These are phyloP conservation scores for Ophiostoma pallidulum DNA, from an alignment of 2,329 filamentous ascomycete species.

Conservation along the genomic window DNA sequence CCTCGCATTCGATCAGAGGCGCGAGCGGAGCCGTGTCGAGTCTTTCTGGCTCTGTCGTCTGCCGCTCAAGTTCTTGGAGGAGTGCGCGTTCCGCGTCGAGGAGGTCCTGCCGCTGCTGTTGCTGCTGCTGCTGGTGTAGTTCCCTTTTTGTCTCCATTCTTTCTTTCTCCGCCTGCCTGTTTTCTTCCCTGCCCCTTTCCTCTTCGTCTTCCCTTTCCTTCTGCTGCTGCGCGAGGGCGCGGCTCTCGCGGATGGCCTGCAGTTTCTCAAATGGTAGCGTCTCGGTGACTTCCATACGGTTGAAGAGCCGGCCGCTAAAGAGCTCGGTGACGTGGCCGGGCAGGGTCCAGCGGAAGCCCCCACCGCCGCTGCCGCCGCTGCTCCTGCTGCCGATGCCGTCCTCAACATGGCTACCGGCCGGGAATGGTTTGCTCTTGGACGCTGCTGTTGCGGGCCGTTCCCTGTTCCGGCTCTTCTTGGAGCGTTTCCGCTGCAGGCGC, in stretches of 20 bases:
- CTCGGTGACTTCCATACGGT: constrained; percentile 48
- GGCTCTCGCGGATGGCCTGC: constrained; percentile 34
- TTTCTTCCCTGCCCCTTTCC: too few species aligned
- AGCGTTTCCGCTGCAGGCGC: constrained; percentile 4
- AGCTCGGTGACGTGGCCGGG: constrained; percentile 49
- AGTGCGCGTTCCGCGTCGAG: too few species aligned
- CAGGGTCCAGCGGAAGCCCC: constrained; percentile 42
- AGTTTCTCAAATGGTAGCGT: constrained; percentile 46
- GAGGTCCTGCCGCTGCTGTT: constrained; percentile 15
- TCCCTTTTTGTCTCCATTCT: too few species aligned
- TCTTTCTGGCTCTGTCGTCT: neutral
- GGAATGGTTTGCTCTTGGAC: neutral
- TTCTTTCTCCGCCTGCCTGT: too few species aligned
- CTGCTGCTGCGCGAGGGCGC: constrained; percentile 24
- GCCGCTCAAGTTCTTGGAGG: too few species aligned
- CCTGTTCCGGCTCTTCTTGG: neutral
- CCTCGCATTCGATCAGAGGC: neutral
- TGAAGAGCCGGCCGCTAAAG: constrained; percentile 45
- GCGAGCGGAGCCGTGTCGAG: neutral
- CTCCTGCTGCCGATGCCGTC: constrained; percentile 10
- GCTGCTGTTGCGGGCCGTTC: neutral
- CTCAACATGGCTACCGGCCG: constrained; percentile 11
- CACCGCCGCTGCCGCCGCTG: constrained; percentile 7
- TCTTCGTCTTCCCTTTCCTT: too few species aligned
- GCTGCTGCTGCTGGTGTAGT: constrained; percentile 19